Base-by-base conservation (phyloP, 2,329 filamentous ascomycete species). In the Periglandula ipomoeae region DNA sequence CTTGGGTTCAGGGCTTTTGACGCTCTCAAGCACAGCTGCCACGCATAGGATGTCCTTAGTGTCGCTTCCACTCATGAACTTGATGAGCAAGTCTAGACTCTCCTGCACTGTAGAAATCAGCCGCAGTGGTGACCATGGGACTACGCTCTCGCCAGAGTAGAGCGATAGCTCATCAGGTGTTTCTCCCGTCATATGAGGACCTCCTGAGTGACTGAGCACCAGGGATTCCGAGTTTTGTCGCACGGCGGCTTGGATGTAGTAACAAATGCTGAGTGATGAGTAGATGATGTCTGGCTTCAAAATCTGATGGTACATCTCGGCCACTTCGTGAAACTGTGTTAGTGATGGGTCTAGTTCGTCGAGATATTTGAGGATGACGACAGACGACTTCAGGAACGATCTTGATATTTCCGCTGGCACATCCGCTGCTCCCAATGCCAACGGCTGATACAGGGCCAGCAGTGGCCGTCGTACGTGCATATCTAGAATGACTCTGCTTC, bases 211-310 rank as follows among this genome's bases (percentile, higher is more conserved):
- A 9, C 58, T 58, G 23, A 62, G 54, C n/a, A 59, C 55, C 13
- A 58, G 51, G 35, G 56, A 58, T 19, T 67, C 62, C 4, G 55
- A 56, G 34, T 56, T 57, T 26, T 62, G 59, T 5, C 61, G 62
- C 10, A 61, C 52, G 2, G 57, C 58, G n/a, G 58, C 53, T 34
- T 65, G 66, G 57, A 79, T 75, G 49, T 75, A 79, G 53, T 73
- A 78, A 56, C 76, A 79, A 11, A 79, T 64, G 50, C 75, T 76
- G 40, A 79, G 68, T 3, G 74, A 73, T 0, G 76, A 74, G 58
- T 79, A 75, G 19, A 78, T 64, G 22, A 79, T 73, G 52, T 79
- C 76, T 51, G 71, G 69, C 55, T 74, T 76, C 32, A 79, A 58
- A 10, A 77, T 65, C 44, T 76, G 67, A 50, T 76, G 68, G 48